Base-by-base conservation (phyloP, 371 early-diverging fungal genomes). In the Polyrhizophydium stewartii region DNA sequence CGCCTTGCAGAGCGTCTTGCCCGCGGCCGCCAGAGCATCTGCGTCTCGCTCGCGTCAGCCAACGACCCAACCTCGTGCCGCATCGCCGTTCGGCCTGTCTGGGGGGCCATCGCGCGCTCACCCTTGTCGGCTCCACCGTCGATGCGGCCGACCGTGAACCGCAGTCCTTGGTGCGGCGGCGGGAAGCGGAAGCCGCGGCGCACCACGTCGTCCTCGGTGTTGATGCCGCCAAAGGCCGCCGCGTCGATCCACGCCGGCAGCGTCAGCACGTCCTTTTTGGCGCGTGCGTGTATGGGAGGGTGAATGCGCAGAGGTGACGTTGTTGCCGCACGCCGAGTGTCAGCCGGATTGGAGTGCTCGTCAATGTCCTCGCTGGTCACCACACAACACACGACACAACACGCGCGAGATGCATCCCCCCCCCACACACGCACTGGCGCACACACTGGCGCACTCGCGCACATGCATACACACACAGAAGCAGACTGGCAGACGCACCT, bases 131-230 rank as follows among this genome's bases (percentile, higher is more conserved):
- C 17, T 17, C 17, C 17, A 43, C 46, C 19, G 9, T 27, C 33
- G 38, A 79, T 28, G 24, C 63, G 33, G 5, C 81, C 81, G 27
- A 78, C 72, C 1, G 62, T 40, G 24, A 78, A 59, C 47, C 62
- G 68, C 50, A 77, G 60, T 3, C 82, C 82, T 10, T 61, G 60
- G n/a, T 45, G 56, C 3, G 63, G 45, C 5, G 71, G 55, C 12
- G 65, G 50, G 56, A 82, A 71, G 33, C 75, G 67, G 55, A 79
- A 79, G 0, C 81, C 83, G 28, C 77, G 60, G 28, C 77, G 66
- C 10, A 83, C 65, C 31, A 83, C 75, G 24, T 83, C 81, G 21
- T 83, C 83, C 58, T 83, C 83, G 17, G 78, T 71, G 65, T 79
- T 81, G 28, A 53, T 65, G 17, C 78, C 74, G n/a, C 56, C 51